Base-by-base conservation (phyloP, 2,329 filamentous ascomycete genomes). In the Periconia macrospinosa region DNA sequence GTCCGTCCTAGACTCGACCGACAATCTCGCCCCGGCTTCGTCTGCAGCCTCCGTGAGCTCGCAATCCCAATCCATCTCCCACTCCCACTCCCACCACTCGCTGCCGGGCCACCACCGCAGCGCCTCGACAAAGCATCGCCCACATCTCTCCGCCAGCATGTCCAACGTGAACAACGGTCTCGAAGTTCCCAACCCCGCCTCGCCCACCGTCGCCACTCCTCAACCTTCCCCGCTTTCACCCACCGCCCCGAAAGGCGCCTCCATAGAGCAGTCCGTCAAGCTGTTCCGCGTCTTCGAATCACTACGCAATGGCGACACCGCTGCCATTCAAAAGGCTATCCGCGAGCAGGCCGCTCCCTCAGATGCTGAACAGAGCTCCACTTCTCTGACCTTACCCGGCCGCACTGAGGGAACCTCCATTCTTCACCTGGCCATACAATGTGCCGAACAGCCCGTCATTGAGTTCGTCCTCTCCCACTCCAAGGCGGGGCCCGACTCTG, bases 251-350 rank as follows among this genome's bases (percentile, higher is more conserved):
- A 75, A 76, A 57, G 70, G 71, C 45, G 72, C 75, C 1, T 78
- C 77, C 3, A 89, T 99, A 54, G 92, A 99, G 71, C 92, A 96
- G 74, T 97, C 93, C 0, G 91, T 99, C 49, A 86, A 89, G 69
- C 92, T 96, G 61, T 99, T 99, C 75, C 87, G 92, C 61, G 86
- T 97, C 45, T 96, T 97, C 69, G 94, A 97, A 77, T 89, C 92
- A 41, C 79, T 99, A 60, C 86, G 93, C 60, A 94, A 85, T 71
- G 94, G 94, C 50, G 93, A 99, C 72, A 96, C 91, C 0, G 88
- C 87, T 14, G 90, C 90, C 37, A 97, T 99, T 65, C 91, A 90
- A 30, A 93, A 88, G 71, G 90, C 90, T 1, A 90, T 97, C 60
- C 83, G 88, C 55, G 89, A 92, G 55, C 84, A 83, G 56, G 73